Base-by-base conservation (phyloP, 148 eudicot species). In the Heliosperma pusillum region DNA sequence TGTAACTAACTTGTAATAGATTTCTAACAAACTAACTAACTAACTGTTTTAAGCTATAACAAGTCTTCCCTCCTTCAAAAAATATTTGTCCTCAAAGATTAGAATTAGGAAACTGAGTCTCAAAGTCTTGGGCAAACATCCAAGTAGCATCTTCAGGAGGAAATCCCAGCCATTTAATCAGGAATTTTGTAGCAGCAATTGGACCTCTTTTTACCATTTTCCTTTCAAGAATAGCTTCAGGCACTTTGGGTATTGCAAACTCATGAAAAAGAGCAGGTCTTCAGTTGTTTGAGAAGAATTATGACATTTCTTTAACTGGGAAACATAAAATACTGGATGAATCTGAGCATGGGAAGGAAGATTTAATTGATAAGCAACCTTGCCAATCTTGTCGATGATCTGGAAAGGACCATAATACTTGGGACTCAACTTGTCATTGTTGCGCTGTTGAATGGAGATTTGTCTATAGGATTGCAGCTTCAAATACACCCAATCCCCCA, bases 321-420 rank as follows among this genome's bases (percentile, higher is more conserved):
- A 55, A 15, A 55, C 20, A 19, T 55, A 15, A 55, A 55, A 55
- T 10, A 19, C 20, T 0, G 58, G 16, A 55, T 55, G 58, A 15
- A 55, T 55, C 12, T 19, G 17, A 1, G 58, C 58, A 55, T 13
- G 3, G 12, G 58, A 55, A 4, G 58, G 58, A 1, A 55, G 20
- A 13, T 55, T 4, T 15, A 55, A 15, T 15, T 55, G 58, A 55
- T 55, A 55, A 55, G 58, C 58, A 55, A 55, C 58, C 16, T n/a
- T n/a, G n/a, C n/a, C n/a, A n/a, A n/a, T n/a, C n/a, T n/a, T n/a
- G n/a, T n/a, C n/a, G n/a, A n/a, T 55, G 20, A 55, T 55, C 16
- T 55, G 58, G 20, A 55, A 42, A 17, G 76, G 68, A 8, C 76
- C 76, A 61, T 6, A 74, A 1, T 60, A 74, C 17, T 15, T 42